Evolutionary conservation across 106 monocot species (phyloP), one percentile per base, ranked within the genome.

Genomic region (Ottelia alismoides): DNA sequence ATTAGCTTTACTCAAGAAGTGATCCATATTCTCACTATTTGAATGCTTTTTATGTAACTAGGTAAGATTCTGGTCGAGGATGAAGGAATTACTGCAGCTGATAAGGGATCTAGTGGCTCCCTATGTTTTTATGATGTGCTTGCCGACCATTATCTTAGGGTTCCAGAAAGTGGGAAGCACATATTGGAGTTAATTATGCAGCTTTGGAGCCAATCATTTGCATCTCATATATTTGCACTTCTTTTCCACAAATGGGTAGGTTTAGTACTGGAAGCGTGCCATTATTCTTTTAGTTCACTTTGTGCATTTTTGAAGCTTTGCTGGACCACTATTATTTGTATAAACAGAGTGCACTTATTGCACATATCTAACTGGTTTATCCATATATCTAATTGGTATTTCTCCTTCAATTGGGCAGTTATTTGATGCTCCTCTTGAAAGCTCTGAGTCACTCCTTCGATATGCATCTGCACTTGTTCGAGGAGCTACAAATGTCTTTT

Each of bases 381-480:
- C n/a, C n/a, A n/a, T n/a, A n/a, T n/a, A n/a, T n/a, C n/a, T n/a
- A n/a, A n/a, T n/a, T n/a, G n/a, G n/a, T n/a, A n/a, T n/a, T n/a
- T n/a, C n/a, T 27, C 40, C 6, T 43, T 2, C 19, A 29, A 31
- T 30, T 20, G 28, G 63, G 56, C 59, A 98, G 98, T 72, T 90
- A 43, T 90, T 90, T 78, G 98, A 98, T 77, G 77, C 75, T 32
- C 72, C 90, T 54, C 32, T 80, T 77, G 85, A 83, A 40, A 74
- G 73, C 64, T 55, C 68, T 23, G 85, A 85, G 63, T 49, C 67
- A 1, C 63, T 71, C 24, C 64, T 79, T 52, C 71, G 98, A 61
- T 98, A 86, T 70, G 85, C 89, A 57, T 98, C 98, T 65, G 98
- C 90, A 52, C 90, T 98, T 70, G 85, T 98, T 70, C 98, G 86